These are phyloP conservation scores for Apiosordaria backusii DNA, from an alignment of 495 filamentous ascomycete species.

Conservation along the genomic window DNA sequence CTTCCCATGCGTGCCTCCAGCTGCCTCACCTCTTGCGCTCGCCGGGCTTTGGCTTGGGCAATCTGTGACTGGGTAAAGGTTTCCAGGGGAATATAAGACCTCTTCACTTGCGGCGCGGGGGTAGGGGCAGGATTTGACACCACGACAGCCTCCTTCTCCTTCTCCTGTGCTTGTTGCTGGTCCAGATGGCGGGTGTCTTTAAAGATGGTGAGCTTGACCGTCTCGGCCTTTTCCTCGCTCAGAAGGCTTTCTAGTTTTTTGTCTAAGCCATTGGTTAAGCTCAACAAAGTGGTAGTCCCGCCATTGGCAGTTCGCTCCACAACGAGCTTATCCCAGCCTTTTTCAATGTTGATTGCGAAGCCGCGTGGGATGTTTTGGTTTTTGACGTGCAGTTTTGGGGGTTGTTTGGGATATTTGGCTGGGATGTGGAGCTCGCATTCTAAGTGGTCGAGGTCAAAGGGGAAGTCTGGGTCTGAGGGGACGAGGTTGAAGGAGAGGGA, in stretches of 20 bases:
- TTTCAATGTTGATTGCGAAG: conserved; percentile 76
- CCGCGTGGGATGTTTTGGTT: conserved; percentile 78
- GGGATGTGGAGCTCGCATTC: conserved; percentile 72
- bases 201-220: conserved; percentile 74
- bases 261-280: conserved; percentile 69
- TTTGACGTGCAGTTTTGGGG: conserved; percentile 59
- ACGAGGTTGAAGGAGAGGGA: conserved; percentile 59
- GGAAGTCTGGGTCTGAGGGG: conserved; percentile 87
- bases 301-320: conserved; percentile 42
- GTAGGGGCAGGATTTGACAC: conserved; percentile 38
- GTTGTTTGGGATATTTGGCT: conserved; percentile 52
- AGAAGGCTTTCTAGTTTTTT: conserved; percentile 69
- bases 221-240: conserved; percentile 68
- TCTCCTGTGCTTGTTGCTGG: neutral
- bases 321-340: conserved; percentile 69
- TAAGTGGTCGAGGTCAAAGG: conserved; percentile 71
- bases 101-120: conserved; percentile 33
- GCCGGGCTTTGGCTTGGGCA: conserved; percentile 57
- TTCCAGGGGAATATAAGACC: conserved; percentile 37
- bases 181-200: conserved; percentile 46
- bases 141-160: conserved; percentile 36
- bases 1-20: conserved; percentile 76
- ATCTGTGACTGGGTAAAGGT: conserved; percentile 56
- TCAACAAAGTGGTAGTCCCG: conserved; percentile 56
- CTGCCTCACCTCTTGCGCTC: conserved; percentile 65